phyloP scores from a whole-genome alignment of 2,329 filamentous ascomycete genomes.

The Fusarium algeriense region DNA sequence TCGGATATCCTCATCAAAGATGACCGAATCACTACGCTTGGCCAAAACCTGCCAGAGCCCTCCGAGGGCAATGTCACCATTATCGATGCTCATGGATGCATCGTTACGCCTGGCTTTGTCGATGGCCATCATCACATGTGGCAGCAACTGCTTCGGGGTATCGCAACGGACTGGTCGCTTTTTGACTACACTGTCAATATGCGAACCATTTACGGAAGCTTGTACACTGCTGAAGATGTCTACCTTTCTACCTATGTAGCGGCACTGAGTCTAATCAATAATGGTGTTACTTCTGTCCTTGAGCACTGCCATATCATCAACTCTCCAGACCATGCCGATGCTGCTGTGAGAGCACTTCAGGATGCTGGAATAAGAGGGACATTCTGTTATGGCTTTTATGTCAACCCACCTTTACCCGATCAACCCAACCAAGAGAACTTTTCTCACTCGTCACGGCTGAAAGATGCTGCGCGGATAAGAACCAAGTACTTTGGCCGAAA shows the following conservation, averaged over 20 bases:
- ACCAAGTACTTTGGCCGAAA: background rate
- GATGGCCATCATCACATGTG: constrained; percentile 1
- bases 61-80: background rate
- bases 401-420: background rate
- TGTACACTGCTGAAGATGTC: background rate
- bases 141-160: background rate
- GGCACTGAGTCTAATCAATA: background rate
- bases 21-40: background rate
- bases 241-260: background rate
- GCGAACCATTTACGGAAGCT: background rate
- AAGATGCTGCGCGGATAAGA: background rate
- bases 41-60: background rate
- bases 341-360: background rate
- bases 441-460: background rate
- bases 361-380: background rate
- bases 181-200: background rate
- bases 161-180: background rate
- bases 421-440: background rate
- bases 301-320: constrained; percentile 5
- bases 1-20: background rate
- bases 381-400: background rate
- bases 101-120: background rate
- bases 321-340: background rate
- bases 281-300: background rate
- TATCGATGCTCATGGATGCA: background rate